Evolutionary conservation across 257 asterid genomes (phyloP), one percentile per base, ranked within the genome.

Genomic region (Solanum sparsipilum): DNA sequence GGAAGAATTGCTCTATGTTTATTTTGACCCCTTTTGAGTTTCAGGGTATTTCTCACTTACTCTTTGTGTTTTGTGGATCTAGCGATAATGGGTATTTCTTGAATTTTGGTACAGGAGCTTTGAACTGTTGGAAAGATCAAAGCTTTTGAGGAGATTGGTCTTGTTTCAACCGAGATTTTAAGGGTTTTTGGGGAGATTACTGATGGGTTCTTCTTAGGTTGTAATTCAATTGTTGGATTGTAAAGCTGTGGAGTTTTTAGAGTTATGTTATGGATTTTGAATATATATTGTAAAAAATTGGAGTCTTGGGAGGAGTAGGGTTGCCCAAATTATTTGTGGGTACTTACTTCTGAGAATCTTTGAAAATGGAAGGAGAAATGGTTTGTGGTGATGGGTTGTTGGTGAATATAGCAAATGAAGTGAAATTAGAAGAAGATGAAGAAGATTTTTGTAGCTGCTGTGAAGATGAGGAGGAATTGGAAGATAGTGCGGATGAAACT

Each of bases 381-480:
- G 90, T 86, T 84, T 16, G 82, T 36, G 86, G 58, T 68, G 81
- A 87, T 32, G 91, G 88, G 86, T 31, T 52, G 70, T 46, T 86
- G 78, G 46, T 83, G 74, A 87, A 76, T 87, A 94, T 65, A 86
- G 84, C 85, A 87, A 83, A 32, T 41, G 91, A 83, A 86, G 87
- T 87, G 83, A 89, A 90, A 84, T 58, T 91, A 21, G 97, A 94
- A 87, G 98, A 96, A 83, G 99, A 97, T 0, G 98, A 97, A 88
- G 99, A 97, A 16, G 99, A 97, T 31, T 97, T 96, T 89, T 92
- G 95, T 84, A 96, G 99, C 92, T 97, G 99, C 86, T 96, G 93
- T 85, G 98, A 93, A 90, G 95, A 95, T 58, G 93, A 88, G 83
- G 87, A 90, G 83, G 92, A 89, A 52, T 76, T 91, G 92, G 88